phyloP scores from a whole-genome alignment of 805 yeast genomes.

The Monosporozyma yasuniensis region DNA sequence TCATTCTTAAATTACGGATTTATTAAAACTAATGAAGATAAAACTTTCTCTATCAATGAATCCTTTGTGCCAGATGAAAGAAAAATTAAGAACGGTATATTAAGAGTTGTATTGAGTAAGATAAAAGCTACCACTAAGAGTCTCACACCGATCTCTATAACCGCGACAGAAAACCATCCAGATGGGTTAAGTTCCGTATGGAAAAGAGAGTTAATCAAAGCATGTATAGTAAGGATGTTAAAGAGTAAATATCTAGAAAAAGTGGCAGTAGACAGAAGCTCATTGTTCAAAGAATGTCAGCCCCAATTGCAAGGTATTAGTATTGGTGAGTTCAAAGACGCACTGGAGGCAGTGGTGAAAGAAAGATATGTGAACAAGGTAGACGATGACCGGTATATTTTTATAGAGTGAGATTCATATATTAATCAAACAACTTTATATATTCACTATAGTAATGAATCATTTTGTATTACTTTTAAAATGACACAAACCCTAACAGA shows the following conservation, averaged over 20 bases:
- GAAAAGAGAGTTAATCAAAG: constrained; percentile 23
- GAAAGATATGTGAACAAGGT: constrained; percentile 6
- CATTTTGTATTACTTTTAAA: too few species aligned
- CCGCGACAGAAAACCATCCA: constrained; percentile 5
- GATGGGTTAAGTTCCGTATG: constrained; percentile 23
- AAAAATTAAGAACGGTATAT: constrained; percentile 16
- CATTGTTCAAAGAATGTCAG: constrained; percentile 9
- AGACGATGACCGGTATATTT: not conserved
- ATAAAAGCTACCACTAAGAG: not conserved
- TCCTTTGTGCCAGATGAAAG: constrained; percentile 16
- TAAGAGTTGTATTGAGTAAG: constrained; percentile 14
- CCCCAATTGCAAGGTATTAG: constrained; percentile 19
- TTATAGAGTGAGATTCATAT: not conserved
- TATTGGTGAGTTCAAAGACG: constrained; percentile 28
- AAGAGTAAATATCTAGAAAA: constrained; percentile 12
- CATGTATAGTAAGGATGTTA: constrained; percentile 20
- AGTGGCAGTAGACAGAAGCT: constrained; percentile 6
- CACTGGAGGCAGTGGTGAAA: constrained; percentile 10
- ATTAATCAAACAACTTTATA: too few species aligned
- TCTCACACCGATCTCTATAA: not conserved
- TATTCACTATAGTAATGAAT: too few species aligned
- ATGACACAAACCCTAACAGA: not conserved
- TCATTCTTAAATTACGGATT: constrained; percentile 17
- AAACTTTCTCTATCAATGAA: constrained; percentile 12
- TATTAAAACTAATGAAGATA: constrained; percentile 5